Conservation (phyloP, 1,284 basidiomycete genomes). For the Agaricales sp. region DNA sequence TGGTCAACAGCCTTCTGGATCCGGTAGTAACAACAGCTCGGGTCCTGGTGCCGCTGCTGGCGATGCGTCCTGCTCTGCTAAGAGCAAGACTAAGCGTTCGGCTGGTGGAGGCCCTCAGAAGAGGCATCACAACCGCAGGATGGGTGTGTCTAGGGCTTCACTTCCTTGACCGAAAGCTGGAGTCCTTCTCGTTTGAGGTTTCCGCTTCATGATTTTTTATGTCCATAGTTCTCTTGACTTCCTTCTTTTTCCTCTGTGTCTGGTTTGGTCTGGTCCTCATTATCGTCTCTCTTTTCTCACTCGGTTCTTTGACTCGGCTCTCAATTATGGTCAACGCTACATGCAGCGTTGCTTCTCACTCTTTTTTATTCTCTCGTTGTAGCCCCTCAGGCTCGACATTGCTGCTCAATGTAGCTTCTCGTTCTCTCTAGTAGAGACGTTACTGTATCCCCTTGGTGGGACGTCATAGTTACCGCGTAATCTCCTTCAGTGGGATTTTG, state of each 20-base stretch:
- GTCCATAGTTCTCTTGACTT: not conserved
- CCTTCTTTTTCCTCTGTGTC: no score
- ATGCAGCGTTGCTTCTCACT: not conserved
- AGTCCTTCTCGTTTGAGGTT: not conserved
- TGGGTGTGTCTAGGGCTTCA: not conserved
- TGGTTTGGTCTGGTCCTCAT: not conserved
- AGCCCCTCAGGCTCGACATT: no score
- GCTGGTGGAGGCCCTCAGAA: not conserved
- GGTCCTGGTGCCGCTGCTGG: no score
- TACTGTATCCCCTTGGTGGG: no score
- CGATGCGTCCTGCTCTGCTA: no score
- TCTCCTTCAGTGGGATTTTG: no score
- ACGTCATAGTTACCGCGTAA: no score
- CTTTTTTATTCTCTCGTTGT: no score
- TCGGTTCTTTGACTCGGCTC: no score
- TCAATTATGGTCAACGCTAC: not conserved
- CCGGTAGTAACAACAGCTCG: not conserved
- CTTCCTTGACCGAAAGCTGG: no score
- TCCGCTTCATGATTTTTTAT: not conserved
- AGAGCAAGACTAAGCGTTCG: no score
- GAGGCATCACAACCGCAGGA: not conserved
- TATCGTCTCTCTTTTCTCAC: not conserved
- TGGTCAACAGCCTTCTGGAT: not conserved
- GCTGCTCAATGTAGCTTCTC: not conserved
- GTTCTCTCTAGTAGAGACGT: not conserved